phyloP scores from a whole-genome alignment of 1,284 basidiomycete species.

The Cryptococcus floricola region DNA sequence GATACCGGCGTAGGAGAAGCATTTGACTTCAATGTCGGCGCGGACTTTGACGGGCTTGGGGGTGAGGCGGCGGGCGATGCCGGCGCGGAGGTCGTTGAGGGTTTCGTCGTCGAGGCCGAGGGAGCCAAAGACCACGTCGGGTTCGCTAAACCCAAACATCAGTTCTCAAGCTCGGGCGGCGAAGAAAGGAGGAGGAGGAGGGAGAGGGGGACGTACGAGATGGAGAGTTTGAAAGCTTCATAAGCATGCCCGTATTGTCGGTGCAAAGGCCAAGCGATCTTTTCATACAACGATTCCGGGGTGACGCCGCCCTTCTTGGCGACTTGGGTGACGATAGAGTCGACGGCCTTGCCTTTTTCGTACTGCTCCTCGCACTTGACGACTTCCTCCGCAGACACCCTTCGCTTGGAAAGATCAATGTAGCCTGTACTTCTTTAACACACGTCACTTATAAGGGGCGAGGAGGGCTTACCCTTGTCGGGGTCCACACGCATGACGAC shows the following conservation, averaged over 20 bases:
- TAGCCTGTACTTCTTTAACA: conserved; percentile 62
- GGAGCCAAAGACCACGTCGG: conserved; percentile 75
- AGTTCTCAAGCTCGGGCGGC: not conserved
- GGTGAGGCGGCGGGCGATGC: conserved; percentile 90
- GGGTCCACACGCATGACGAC: conserved; percentile 98
- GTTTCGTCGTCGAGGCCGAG: conserved; percentile 62
- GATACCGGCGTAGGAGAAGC: conserved; percentile 95
- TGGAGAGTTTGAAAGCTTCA: conserved; percentile 94
- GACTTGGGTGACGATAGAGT: conserved; percentile 90
- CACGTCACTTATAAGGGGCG: not conserved
- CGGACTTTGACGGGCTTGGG: conserved; percentile 99
- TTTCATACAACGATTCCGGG: conserved; percentile 69
- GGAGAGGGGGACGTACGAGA: conserved; percentile 64
- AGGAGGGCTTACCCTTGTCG: conserved; percentile 75
- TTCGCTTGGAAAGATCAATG: conserved; percentile 97
- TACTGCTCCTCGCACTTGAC: conserved; percentile 97
- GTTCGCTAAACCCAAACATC: conserved; percentile 60
- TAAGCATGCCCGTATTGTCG: conserved; percentile 92
- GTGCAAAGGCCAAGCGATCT: conserved; percentile 89
- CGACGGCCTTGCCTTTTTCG: conserved; percentile 94
- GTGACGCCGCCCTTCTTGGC: conserved; percentile 70
- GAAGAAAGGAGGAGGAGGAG: not conserved
- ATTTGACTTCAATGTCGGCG: conserved; percentile 95
- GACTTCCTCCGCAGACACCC: conserved; percentile 98
- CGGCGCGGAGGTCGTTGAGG: conserved; percentile 67